Conservation (phyloP, 2,329 filamentous ascomycete species). For the Arthroderma sp. region DNA sequence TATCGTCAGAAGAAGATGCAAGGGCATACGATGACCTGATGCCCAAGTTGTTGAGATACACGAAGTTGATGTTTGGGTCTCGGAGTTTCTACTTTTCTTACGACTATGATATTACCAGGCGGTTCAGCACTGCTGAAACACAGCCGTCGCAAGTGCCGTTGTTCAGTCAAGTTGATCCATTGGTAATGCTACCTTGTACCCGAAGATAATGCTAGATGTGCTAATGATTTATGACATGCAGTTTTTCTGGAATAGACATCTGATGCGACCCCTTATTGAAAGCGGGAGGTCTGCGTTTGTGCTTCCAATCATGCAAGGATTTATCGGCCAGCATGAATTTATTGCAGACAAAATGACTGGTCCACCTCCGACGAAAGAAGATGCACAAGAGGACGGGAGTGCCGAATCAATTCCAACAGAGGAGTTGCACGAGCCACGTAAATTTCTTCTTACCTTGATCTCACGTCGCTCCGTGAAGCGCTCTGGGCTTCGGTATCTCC, state of each 20-base stretch:
- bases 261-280: constrained; percentile 60
- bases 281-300: constrained; percentile 57
- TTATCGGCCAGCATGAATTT: constrained; percentile 77
- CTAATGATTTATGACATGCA: constrained; percentile 15
- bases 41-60: constrained; percentile 72
- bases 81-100: constrained; percentile 92
- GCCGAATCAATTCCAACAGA: constrained; percentile 15
- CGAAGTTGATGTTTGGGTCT: constrained; percentile 72
- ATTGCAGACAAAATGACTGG: constrained; percentile 42
- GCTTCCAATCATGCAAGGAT: constrained; percentile 83
- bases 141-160: constrained; percentile 44
- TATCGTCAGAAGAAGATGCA: constrained; percentile 12
- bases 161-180: constrained; percentile 56
- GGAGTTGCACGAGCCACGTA: constrained; percentile 21
- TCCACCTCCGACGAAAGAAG: constrained; percentile 9
- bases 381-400: constrained; percentile 11
- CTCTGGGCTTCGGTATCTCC: constrained; percentile 77
- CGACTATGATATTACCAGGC: constrained; percentile 78
- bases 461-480: constrained; percentile 79
- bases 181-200: constrained; percentile 31
- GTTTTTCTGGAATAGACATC: constrained; percentile 84
- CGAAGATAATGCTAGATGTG: background rate
- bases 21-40: constrained; percentile 45
- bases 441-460: constrained; percentile 73
- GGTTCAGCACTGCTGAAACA: constrained; percentile 31